A percentile compares a stretch with the other conserved stretches of the same genome.
phyloP scores from a whole-genome alignment of 163 green algal species.

The Dunaliella salina region DNA sequence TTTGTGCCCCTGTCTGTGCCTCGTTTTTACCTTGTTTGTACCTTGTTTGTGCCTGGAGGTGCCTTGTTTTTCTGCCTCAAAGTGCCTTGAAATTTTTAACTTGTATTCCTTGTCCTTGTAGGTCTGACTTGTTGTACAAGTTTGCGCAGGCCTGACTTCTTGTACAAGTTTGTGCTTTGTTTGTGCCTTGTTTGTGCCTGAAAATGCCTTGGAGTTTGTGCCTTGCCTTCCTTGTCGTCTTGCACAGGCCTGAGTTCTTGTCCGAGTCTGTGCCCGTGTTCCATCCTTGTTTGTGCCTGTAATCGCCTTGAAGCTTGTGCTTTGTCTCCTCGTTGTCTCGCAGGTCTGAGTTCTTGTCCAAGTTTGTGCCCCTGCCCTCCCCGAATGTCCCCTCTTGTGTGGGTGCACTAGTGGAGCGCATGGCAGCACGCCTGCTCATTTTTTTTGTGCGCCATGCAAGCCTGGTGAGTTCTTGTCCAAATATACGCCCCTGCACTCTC shows the following conservation, averaged over 20 bases:
- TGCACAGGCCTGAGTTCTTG: neutral
- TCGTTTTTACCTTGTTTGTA: no score
- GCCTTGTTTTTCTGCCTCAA: no score
- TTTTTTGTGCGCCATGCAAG: slow-evolving; percentile 86
- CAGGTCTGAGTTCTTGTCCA: slow-evolving; percentile 70
- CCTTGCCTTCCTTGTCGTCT: neutral
- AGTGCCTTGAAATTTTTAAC: no score
- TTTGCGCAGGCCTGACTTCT: no score
- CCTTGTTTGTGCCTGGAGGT: no score
- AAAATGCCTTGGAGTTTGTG: neutral
- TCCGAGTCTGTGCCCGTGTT: neutral
- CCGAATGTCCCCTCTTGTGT: slow-evolving; percentile 52
- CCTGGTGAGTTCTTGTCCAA: slow-evolving; percentile 71
- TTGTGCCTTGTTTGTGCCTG: neutral
- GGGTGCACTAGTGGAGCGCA: slow-evolving; percentile 60
- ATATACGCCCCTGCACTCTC: slow-evolving; percentile 58
- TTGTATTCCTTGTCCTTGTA: no score
- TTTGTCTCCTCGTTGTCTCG: no score
- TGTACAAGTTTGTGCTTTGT: no score
- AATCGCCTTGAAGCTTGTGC: no score
- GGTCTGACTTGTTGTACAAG: neutral
- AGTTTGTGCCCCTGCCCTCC: slow-evolving; percentile 59
- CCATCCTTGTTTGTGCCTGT: no score
- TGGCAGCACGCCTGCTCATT: slow-evolving; percentile 72
- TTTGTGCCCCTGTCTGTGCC: slow-evolving; percentile 52